Evolutionary conservation across 345 rosid species (phyloP).

Genomic region (Aquilaria yunnanensis): DNA sequence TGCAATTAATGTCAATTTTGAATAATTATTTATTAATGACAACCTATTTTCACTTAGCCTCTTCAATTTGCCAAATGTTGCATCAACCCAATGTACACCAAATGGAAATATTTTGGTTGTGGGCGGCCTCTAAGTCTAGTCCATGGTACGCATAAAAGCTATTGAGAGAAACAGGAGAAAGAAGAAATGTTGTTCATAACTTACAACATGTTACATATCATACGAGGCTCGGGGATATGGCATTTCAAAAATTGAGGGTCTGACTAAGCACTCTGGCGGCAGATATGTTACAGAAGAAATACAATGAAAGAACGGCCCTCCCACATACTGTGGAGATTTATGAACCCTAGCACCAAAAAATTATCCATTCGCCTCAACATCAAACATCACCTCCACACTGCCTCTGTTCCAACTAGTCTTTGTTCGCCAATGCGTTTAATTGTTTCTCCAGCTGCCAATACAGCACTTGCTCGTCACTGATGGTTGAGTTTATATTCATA

Average conservation of each 20-base stretch:
- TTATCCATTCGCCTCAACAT: slow-evolving; percentile 2
- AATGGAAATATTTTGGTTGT: not conserved
- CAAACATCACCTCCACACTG: slow-evolving; percentile 6
- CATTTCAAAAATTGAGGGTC: slow-evolving; percentile 43
- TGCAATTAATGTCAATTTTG: no score
- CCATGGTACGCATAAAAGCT: not conserved
- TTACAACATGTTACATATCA: slow-evolving; percentile 26
- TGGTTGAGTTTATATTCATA: no score
- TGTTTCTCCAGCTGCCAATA: slow-evolving; percentile 66
- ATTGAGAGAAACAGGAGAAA: not conserved
- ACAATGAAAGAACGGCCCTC: slow-evolving; percentile 17
- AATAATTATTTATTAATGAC: no score
- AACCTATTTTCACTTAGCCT: not conserved
- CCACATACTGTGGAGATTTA: slow-evolving; percentile 6
- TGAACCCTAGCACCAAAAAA: slow-evolving; percentile 5
- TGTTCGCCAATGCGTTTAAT: slow-evolving; percentile 36
- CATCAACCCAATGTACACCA: no score
- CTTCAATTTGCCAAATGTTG: no score
- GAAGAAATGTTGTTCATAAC: slow-evolving; percentile 19
- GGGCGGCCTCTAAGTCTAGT: no score
- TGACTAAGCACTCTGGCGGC: slow-evolving; percentile 17
- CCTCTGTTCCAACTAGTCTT: slow-evolving; percentile 31
- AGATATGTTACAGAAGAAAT: slow-evolving; percentile 30
- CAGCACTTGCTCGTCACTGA: no score
- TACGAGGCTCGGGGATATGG: slow-evolving; percentile 27